These are phyloP conservation scores for Breynia disticha DNA, from an alignment of 441 rosid genomes.

Conservation along the genomic window DNA sequence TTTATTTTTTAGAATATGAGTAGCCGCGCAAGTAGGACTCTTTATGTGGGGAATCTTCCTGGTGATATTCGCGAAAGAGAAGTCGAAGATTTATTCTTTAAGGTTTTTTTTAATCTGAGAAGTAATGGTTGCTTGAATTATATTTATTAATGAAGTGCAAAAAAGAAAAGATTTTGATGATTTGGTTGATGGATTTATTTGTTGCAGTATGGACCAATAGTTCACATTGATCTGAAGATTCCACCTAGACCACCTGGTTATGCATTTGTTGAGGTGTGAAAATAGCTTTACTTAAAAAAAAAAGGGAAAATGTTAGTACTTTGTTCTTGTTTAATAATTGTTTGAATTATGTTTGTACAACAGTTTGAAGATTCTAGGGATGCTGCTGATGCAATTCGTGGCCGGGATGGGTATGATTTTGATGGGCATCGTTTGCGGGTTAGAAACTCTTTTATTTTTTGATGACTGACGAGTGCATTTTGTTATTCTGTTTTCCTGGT, in stretches of 20 bases:
- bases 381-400: constrained; percentile 91
- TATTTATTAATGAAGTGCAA: background rate
- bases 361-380: constrained; percentile 89
- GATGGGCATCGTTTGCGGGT: constrained; percentile 82
- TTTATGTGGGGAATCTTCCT: constrained; percentile 91
- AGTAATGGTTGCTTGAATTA: background rate
- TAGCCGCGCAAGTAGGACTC: constrained; percentile 91
- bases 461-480: background rate
- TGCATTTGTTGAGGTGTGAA: constrained; percentile 97
- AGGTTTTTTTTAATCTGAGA: constrained; percentile 28
- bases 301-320: background rate
- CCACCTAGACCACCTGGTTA: constrained; percentile 97
- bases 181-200: background rate
- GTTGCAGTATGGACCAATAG: constrained; percentile 78
- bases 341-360: constrained; percentile 10
- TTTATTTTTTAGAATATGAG: constrained; percentile 47
- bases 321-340: background rate
- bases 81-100: constrained; percentile 89
- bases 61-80: constrained; percentile 94
- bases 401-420: constrained; percentile 90
- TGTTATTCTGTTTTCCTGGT: background rate
- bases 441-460: constrained; percentile 23
- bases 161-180: background rate
- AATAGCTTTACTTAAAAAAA: too few relatives aligned
- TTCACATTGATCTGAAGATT: constrained; percentile 82